Evolutionary conservation across 169 alveolate genomes (phyloP), one percentile per base, ranked within the genome.

Genomic region (Eimeria tenella): DNA sequence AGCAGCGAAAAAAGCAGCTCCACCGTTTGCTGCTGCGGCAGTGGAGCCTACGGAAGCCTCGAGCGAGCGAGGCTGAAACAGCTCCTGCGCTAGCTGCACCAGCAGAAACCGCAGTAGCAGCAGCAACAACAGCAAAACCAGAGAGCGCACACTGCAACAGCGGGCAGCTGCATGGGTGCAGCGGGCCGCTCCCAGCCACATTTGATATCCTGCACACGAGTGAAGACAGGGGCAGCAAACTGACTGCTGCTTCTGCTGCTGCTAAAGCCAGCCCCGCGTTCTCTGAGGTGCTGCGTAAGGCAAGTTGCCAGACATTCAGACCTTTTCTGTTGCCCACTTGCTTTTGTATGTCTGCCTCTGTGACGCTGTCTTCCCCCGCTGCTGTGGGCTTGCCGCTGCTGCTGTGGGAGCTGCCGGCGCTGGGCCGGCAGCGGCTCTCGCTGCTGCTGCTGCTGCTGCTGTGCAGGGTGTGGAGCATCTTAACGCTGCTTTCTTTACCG

Each of bases 71-170:
- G n/a, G 42, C 52, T 21, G 77, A 10, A 10, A 13, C 77, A 21
- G 8, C 50, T 58, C n/a, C 68, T 21, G 77, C 42, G 19, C 4
- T 50, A 68, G 77, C 1, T 9, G 52, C 50, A 68, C 1, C 42
- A n/a, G 50, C 77, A 68, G 77, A 31, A 68, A 50, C 77, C n/a
- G 23, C 74, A 63, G 74, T 42, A 63, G 23, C 74, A 63, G 77
- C 77, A 68, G 50, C 77, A 17, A 5, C 77, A 68, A 1, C 77
- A 68, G 77, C 77, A 68, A 19, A 17, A n/a, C 53, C 25, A 9
- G 77, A 1, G 50, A 31, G 50, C 77, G 19, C 25, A 49, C 52
- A 21, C 25, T 4, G 3, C 25, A 15, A 50, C 77, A 68, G 77
- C 77, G 25, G 77, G 53, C 25, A 17, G 73, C 15, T 6, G 73